Evolutionary conservation across 257 asterid species (phyloP).

Genomic region (Ballota nigra): DNA sequence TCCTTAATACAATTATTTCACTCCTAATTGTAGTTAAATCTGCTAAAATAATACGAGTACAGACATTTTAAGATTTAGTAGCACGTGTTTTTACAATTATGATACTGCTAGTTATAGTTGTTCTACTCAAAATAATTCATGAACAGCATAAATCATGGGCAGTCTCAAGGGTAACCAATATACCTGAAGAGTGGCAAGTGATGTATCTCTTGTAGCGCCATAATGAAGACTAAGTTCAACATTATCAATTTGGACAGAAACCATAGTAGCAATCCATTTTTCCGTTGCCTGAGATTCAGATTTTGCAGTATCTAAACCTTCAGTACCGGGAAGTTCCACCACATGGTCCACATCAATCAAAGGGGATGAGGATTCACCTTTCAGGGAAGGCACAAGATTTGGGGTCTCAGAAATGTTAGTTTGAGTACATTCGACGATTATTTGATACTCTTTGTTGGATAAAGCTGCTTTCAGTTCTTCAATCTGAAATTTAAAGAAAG

Average conservation of each 20-base stretch:
- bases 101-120: neutral
- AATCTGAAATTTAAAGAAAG: constrained; percentile 48
- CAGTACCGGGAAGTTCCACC: constrained; percentile 39
- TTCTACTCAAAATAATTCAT: neutral
- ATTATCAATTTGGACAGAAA: constrained; percentile 63
- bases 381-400: constrained; percentile 58
- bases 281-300: constrained; percentile 46
- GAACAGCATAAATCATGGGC: neutral
- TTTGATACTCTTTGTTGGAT: constrained; percentile 88
- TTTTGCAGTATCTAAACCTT: constrained; percentile 40
- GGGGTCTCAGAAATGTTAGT: constrained; percentile 86
- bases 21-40: constrained; percentile 5
- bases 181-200: constrained; percentile 95
- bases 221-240: constrained; percentile 87
- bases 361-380: constrained; percentile 44
- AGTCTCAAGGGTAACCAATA: constrained; percentile 13
- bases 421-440: constrained; percentile 85
- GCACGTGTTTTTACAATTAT: neutral
- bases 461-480: constrained; percentile 91
- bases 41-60: neutral
- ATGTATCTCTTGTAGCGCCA: constrained; percentile 77
- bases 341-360: constrained; percentile 42
- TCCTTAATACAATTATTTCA: neutral
- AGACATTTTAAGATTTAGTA: neutral
- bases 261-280: constrained; percentile 58